Evolutionary conservation across 2,329 filamentous ascomycete genomes (phyloP).

Genomic region (Phoma sp.): DNA sequence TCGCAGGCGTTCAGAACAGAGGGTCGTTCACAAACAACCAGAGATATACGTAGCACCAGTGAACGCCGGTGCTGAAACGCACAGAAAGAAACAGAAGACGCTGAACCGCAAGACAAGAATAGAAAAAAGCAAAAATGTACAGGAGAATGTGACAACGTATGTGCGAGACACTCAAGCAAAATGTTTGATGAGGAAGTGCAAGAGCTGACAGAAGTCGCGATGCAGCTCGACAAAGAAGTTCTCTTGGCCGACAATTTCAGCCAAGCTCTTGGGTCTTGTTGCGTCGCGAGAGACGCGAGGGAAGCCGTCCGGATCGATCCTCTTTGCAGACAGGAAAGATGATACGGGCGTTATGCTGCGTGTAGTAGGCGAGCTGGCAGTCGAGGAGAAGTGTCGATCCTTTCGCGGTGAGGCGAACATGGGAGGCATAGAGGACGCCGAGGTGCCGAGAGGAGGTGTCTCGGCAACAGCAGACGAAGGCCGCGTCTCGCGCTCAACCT

Average conservation of each 20-base stretch:
- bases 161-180: conserved; percentile 34
- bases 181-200: conserved; percentile 49
- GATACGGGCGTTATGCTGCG: conserved; percentile 62
- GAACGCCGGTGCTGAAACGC: conserved; percentile 29
- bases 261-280: conserved; percentile 62
- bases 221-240: conserved; percentile 65
- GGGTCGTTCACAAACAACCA: conserved; percentile 5
- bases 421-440: conserved; percentile 36
- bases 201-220: conserved; percentile 55
- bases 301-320: conserved; percentile 62
- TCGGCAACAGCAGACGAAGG: conserved; percentile 39
- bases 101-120: conserved; percentile 33
- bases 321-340: conserved; percentile 64
- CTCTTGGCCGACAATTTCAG: conserved; percentile 65
- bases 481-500: conserved; percentile 46
- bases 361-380: conserved; percentile 39
- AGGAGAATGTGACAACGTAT: conserved; percentile 25
- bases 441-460: conserved; percentile 42
- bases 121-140: conserved; percentile 25
- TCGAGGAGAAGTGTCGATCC: conserved; percentile 37
- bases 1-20: conserved; percentile 3
- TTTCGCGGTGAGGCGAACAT: conserved; percentile 38
- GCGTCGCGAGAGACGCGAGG: conserved; percentile 58
- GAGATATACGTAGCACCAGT: conserved; percentile 5
- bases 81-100: conserved; percentile 21